These are phyloP conservation scores for Xerocomellus intermedius DNA, from an alignment of 768 basidiomycete genomes.

Conservation along the genomic window DNA sequence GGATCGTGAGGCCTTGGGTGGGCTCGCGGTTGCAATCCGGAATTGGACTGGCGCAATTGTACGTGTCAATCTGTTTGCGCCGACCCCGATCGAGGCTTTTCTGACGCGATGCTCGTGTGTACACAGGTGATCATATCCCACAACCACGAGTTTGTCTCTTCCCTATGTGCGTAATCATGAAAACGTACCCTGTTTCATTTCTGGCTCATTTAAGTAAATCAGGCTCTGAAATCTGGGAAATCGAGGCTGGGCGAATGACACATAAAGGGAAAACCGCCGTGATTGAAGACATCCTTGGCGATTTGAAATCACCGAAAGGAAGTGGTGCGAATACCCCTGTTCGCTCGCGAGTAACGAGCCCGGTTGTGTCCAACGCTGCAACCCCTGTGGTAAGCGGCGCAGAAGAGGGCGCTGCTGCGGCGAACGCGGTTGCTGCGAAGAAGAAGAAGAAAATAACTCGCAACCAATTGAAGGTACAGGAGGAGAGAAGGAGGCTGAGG, in stretches of 20 bases:
- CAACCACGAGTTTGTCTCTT: slow-evolving; percentile 84
- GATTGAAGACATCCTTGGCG: slow-evolving; percentile 80
- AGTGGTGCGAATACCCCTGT: slow-evolving; percentile 71
- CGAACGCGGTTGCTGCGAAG: slow-evolving; percentile 41
- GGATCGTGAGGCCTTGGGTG: slow-evolving; percentile 93
- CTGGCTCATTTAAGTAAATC: slow-evolving; percentile 15
- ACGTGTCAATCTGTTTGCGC: slow-evolving; percentile 21
- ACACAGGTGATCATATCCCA: slow-evolving; percentile 91
- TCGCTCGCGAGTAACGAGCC: slow-evolving; percentile 67
- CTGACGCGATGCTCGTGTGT: slow-evolving; percentile 18
- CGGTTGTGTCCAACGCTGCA: slow-evolving; percentile 63
- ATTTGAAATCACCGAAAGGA: slow-evolving; percentile 65
- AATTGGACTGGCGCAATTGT: slow-evolving; percentile 94
- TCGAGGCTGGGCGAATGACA: slow-evolving; percentile 80
- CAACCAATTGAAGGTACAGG: slow-evolving; percentile 85
- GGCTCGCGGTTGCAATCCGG: slow-evolving; percentile 90
- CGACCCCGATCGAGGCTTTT: slow-evolving; percentile 10
- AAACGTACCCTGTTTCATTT: slow-evolving; percentile 11
- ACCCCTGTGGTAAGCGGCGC: slow-evolving; percentile 82
- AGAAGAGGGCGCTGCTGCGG: slow-evolving; percentile 49
- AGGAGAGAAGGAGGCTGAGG: slow-evolving; percentile 77
- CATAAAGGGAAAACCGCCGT: slow-evolving; percentile 87
- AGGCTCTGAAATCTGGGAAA: slow-evolving; percentile 95
- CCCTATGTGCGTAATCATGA: slow-evolving; percentile 60
- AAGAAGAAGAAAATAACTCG: slow-evolving; percentile 94